Evolutionary conservation across 1,139 yeast species (phyloP).

Genomic region (Candida labiduridarum): DNA sequence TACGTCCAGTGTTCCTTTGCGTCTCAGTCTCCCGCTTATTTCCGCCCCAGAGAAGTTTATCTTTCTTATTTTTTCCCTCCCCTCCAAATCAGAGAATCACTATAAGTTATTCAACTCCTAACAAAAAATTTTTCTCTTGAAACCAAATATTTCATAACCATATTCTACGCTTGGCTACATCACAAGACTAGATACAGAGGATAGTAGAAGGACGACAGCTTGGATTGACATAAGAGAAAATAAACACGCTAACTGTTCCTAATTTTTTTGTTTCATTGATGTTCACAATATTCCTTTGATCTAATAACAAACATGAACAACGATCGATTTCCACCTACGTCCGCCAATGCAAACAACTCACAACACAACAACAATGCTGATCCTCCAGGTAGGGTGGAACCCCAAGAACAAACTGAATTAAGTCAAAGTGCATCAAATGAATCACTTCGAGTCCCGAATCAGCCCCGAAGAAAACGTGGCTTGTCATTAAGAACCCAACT

Average conservation of each 20-base stretch:
- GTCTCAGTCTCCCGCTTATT: too few species aligned
- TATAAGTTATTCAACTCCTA: background rate
- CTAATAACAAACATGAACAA: background rate
- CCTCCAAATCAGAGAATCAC: background rate
- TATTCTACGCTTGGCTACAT: background rate
- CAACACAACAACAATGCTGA: background rate
- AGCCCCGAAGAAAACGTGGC: conserved; percentile 62
- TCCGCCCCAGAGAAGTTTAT: too few species aligned
- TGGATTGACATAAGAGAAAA: background rate
- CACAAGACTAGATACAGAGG: background rate
- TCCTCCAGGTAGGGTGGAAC: background rate
- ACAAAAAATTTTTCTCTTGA: background rate
- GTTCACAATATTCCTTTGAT: background rate
- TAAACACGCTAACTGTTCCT: background rate
- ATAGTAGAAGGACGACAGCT: background rate
- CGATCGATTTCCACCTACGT: background rate
- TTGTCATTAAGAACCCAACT: conserved; percentile 75
- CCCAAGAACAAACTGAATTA: background rate
- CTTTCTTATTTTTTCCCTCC: background rate
- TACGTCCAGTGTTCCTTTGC: background rate
- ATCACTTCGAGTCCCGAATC: conserved; percentile 19
- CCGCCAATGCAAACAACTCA: background rate
- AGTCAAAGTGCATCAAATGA: background rate
- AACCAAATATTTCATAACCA: background rate
- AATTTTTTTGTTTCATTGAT: background rate